Conservation (phyloP, 164 flowering plant species). For the Platanus orientalis region DNA sequence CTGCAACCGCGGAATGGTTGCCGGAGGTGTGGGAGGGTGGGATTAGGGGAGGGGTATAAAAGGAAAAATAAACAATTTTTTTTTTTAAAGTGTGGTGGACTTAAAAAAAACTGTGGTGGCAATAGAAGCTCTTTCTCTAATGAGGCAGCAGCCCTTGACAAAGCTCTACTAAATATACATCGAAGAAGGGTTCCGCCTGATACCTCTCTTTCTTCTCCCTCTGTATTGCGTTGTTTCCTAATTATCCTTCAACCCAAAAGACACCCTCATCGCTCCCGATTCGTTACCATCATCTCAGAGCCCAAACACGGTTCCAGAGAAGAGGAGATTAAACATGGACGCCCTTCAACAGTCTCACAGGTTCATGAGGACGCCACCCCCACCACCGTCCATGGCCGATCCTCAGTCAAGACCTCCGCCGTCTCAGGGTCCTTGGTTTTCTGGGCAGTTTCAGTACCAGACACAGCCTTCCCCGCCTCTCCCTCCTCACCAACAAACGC, state of each 20-base stretch:
- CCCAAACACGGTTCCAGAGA: not conserved
- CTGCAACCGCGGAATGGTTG: too few species aligned
- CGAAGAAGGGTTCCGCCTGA: too few species aligned
- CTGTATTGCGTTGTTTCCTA: not conserved
- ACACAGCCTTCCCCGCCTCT: conserved; percentile 16
- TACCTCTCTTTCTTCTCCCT: not conserved
- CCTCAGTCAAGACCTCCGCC: conserved; percentile 37
- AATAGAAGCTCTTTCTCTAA: too few species aligned
- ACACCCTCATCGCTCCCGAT: not conserved
- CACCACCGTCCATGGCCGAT: conserved; percentile 34
- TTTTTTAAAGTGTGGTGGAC: too few species aligned
- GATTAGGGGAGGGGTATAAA: too few species aligned
- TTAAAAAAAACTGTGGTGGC: too few species aligned
- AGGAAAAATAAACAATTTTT: too few species aligned
- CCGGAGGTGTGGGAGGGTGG: too few species aligned
- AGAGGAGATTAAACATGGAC: conserved; percentile 1
- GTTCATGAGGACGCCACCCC: conserved; percentile 45
- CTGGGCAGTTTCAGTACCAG: conserved; percentile 53
- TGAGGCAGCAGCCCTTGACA: too few species aligned
- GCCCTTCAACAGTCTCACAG: conserved; percentile 33
- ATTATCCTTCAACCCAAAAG: not conserved
- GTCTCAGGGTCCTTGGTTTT: conserved; percentile 35
- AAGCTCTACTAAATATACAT: too few species aligned
- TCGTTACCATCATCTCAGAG: too few species aligned
- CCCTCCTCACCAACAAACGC: conserved; percentile 9